Evolutionary conservation across 2,329 filamentous ascomycete genomes (phyloP).

Genomic region (Lojkania enalia): DNA sequence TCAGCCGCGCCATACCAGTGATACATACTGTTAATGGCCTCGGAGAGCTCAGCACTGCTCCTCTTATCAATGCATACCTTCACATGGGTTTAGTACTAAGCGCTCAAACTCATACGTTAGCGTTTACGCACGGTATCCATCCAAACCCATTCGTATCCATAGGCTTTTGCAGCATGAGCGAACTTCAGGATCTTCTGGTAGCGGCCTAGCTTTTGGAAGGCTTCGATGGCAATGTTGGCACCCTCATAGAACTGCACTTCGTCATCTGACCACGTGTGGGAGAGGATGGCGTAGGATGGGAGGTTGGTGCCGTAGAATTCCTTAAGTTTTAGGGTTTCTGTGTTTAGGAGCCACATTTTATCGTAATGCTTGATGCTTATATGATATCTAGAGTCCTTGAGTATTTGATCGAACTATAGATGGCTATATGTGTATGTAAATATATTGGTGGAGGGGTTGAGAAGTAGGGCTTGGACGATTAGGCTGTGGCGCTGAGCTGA

Average conservation of each 20-base stretch:
- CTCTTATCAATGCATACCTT: slow-evolving; percentile 1
- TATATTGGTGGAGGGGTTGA: no score
- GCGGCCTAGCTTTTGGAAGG: not conserved
- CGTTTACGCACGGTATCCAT: not conserved
- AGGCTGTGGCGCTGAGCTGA: no score
- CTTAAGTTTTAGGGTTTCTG: not conserved
- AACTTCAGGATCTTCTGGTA: not conserved
- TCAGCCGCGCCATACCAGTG: slow-evolving; percentile 5
- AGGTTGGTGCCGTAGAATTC: not conserved
- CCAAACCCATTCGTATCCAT: not conserved
- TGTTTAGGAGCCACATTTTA: slow-evolving; percentile 4
- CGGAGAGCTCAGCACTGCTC: slow-evolving; percentile 3
- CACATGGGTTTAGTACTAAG: no score
- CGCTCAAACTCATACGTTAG: no score
- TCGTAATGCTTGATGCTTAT: no score
- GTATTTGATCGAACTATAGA: no score
- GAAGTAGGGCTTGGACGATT: no score
- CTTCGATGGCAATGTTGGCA: not conserved
- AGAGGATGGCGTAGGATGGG: slow-evolving; percentile 8
- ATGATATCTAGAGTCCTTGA: no score
- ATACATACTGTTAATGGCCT: slow-evolving; percentile 8
- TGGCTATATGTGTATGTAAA: no score
- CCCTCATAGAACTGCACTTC: slow-evolving; percentile 4
- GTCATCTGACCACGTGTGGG: slow-evolving; percentile 5
- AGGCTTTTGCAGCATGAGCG: not conserved